Base-by-base conservation (phyloP, 2,329 filamentous ascomycete genomes). In the Endothia cerciana region DNA sequence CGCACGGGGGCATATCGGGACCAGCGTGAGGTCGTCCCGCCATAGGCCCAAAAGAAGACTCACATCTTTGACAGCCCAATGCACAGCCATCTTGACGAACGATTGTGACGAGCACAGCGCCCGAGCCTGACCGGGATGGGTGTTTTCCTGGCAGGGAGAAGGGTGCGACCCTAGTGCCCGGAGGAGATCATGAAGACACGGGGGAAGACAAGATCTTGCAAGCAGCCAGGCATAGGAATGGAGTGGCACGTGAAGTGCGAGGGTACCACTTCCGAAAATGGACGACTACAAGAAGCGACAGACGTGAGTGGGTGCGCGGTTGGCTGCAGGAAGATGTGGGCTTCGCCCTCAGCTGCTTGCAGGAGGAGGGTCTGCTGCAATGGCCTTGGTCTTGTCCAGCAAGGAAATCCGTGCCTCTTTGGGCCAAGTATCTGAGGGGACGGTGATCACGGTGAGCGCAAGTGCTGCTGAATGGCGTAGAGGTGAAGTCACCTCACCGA, bases 1-100 rank as follows among this genome's bases (percentile, higher is more conserved):
- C 28, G 15, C 22, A 10, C 4, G 15, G 30, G 36, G 2, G 10
- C n/a, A 28, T 5, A 3, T 17, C 30, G 15, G 28, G 17, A 38
- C 17, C n/a, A 22, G 25, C 15, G 25, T 19, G 19, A 22, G 13
- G 1, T 19, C 43, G 25, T 57, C 22, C 61, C 33, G 7, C 5
- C 13, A 10, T 17, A 30, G 7, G 17, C 19, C 19, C 8, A 15
- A 25, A 58, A 22, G 25, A 7, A 36, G 30, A 73, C 78, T 67
- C 70, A 80, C 79, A 55, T 81, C 78, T 67, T 78, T 78, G 57
- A 68, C 64, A n/a, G 66, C 49, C 66, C 66, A 68, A 30, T 41
- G n/a, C 30, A 47, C 22, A 62, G 66, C 66, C 66, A 68, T 68
- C 15, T 53, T 62, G 64, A 63, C 15, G 53, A 25, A 63, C 15